Evolutionary conservation across 2,329 filamentous ascomycete genomes (phyloP), one percentile per base, ranked within the genome.

Genomic region (Trichoderma asperellum): DNA sequence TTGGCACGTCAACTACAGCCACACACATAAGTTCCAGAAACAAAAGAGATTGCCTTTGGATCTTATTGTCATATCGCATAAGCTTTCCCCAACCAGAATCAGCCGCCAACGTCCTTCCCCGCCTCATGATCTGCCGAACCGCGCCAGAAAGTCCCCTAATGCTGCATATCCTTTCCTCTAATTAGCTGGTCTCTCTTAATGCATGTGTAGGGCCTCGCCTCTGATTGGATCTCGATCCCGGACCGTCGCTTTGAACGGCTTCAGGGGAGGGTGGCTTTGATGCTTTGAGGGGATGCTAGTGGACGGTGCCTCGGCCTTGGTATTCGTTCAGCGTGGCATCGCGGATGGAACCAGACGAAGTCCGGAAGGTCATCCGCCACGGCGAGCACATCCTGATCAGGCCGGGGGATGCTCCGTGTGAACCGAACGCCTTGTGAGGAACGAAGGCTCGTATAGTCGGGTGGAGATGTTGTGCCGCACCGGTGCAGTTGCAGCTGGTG

Each of bases 141-240:
- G 40, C 21, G 5, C n/a, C 35, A 43, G 14, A 21, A 55, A 43
- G 16, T 6, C n/a, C 47, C 47, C 16, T n/a, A 5, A 24, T 14
- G 57, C 40, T 34, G 59, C 57, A 61, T 8, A 47, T 52, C 65
- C 14, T 55, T 47, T 56, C 64, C 65, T 61, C 65, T 60, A 68
- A 56, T 60, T 52, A 56, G 21, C 49, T 68, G 57, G 65, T 27
- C 32, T 32, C 2, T 64, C 27, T 37, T 32, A 49, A 43, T 53
- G 58, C 59, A 69, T 69, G 68, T 52, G 55, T 40, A 59, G 21
- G 53, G 47, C 34, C 32, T 0, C 18, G 55, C n/a, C 53, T 64
- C 60, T 69, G 60, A 69, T 69, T 69, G 68, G 68, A 59, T 40
- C 53, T 64, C 24, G 16, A 32, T 27, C 34, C 53, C 24, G 40